Base-by-base conservation (phyloP, 2,329 filamentous ascomycete species). In the Neopestalotiopsis sp. region DNA sequence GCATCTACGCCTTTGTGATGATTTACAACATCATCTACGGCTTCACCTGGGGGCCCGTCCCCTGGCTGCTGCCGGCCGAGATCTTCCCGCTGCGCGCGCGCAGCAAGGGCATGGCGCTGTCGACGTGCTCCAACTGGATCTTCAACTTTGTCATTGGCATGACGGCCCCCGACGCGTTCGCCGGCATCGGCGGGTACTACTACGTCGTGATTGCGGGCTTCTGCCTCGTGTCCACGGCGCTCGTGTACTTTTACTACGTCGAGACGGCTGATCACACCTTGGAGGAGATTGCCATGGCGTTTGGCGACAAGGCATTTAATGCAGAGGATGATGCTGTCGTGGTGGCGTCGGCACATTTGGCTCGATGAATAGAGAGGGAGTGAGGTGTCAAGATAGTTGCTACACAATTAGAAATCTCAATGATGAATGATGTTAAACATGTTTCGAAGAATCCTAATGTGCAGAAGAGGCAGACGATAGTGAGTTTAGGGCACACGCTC, bases 101-200 rank as follows among this genome's bases (percentile, higher is more conserved):
- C n/a, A 61, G 57, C 57, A 61, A 61, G 28, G 57, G 57, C 28
- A 32, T 61, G 28, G 57, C 57, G 17, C 57, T 61, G 57, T 17
- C 57, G n/a, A 61, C 57, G 28, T 20, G 17, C 20, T 61, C 57
- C 20, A 61, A 61, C 28, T 61, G 57, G 57, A 24, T 61, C 28
- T 61, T 61, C 57, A 28, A 61, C 57, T 61, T 61, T 61, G 28
- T 61, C 13, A 61, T 61, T 32, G 57, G 57, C 57, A 61, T 61
- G 57, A 34, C 56, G 13, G n/a, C 57, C 5, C 57, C 57, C 28
- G 13, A 14, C 5, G 57, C 57, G 5, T 61, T 61, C 14, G 57
- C 57, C n/a, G 57, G 20, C 10, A 61, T 24, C 7, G 28, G 28
- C 57, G 57, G 57, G 5, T 61, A 28, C 28, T 61, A 61, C 28